phyloP scores from a whole-genome alignment of 768 basidiomycete species.

The Flagelloscypha sp. region DNA sequence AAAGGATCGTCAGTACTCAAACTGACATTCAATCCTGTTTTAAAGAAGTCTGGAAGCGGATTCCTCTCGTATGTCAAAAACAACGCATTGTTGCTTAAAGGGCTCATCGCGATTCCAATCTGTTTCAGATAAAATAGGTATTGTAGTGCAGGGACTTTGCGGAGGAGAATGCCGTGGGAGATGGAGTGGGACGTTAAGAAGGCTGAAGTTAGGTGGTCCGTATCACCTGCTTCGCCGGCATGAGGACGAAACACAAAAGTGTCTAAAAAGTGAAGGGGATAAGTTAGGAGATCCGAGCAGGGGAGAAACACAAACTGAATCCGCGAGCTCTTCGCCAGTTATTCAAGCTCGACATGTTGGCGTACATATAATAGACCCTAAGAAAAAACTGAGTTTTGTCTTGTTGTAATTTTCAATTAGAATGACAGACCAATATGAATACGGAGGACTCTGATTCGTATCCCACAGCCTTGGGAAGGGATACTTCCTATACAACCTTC shows the following conservation, averaged over 20 bases:
- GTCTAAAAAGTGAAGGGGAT: conserved; percentile 38
- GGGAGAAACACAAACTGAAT: conserved; percentile 61
- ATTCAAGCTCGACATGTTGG: conserved; percentile 92
- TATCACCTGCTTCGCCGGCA: conserved; percentile 96
- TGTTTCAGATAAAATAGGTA: conserved; percentile 98
- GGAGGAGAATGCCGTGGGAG: conserved; percentile 95
- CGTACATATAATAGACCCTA: conserved; percentile 97
- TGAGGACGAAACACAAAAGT: conserved; percentile 97
- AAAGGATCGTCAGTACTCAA: conserved; percentile 92
- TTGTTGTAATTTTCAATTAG: too few species aligned
- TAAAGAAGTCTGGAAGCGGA: conserved; percentile 95
- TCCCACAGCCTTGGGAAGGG: conserved; percentile 90
- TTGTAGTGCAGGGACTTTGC: conserved; percentile 94
- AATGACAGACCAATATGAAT: conserved; percentile 78
- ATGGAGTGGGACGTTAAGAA: conserved; percentile 97
- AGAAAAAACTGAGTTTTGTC: conserved; percentile 7
- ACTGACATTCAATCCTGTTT: conserved; percentile 90
- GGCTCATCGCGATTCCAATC: conserved; percentile 98
- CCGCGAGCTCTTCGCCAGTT: conserved; percentile 82
- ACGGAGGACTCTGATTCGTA: conserved; percentile 83
- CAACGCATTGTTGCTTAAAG: conserved; percentile 93
- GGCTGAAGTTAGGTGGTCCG: conserved; percentile 93
- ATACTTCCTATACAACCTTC: conserved; percentile 88
- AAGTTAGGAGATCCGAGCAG: conserved; percentile 5
- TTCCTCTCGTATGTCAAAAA: conserved; percentile 97